Evolutionary conservation across 495 filamentous ascomycete genomes (phyloP).

Genomic region (Aspergillus ostianus): DNA sequence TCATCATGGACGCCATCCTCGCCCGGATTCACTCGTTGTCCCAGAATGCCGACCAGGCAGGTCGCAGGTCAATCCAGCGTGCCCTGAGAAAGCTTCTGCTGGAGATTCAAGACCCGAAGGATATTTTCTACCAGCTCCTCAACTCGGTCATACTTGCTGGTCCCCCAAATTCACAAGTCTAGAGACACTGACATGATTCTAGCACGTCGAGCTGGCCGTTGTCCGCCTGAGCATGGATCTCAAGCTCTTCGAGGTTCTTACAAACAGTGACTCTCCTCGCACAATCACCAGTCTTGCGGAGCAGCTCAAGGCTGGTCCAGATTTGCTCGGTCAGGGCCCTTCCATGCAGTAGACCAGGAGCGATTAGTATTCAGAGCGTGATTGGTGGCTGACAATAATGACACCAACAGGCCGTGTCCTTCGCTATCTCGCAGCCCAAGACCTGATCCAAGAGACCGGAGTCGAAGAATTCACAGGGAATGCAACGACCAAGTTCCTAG

Average conservation of each 20-base stretch:
- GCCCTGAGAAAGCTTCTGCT: slow-evolving; percentile 17
- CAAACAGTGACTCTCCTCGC: slow-evolving; percentile 23
- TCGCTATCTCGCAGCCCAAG: slow-evolving; percentile 42
- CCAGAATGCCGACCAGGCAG: slow-evolving; percentile 21
- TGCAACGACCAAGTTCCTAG: slow-evolving; percentile 31
- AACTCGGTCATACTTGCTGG: slow-evolving; percentile 14
- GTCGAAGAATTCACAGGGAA: slow-evolving; percentile 34
- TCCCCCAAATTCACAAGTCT: too few relatives aligned
- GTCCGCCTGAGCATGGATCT: slow-evolving; percentile 35
- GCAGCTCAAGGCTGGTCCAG: slow-evolving; percentile 25
- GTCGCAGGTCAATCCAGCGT: slow-evolving; percentile 20
- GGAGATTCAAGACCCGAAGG: slow-evolving; percentile 24
- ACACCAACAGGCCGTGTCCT: slow-evolving; percentile 23
- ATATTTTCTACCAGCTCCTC: slow-evolving; percentile 17
- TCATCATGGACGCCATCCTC: slow-evolving; percentile 28
- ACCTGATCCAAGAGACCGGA: slow-evolving; percentile 35
- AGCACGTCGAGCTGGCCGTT: slow-evolving; percentile 24
- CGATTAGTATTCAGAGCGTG: too few relatives aligned
- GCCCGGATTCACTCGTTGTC: slow-evolving; percentile 24
- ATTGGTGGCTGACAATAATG: not conserved
- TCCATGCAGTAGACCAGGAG: too few relatives aligned
- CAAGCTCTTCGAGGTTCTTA: slow-evolving; percentile 32
- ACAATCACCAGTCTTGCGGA: slow-evolving; percentile 31
- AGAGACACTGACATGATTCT: not conserved
- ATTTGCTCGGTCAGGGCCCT: slow-evolving; percentile 25